phyloP scores from a whole-genome alignment of 441 rosid species.

The Corymbia citriodora region DNA sequence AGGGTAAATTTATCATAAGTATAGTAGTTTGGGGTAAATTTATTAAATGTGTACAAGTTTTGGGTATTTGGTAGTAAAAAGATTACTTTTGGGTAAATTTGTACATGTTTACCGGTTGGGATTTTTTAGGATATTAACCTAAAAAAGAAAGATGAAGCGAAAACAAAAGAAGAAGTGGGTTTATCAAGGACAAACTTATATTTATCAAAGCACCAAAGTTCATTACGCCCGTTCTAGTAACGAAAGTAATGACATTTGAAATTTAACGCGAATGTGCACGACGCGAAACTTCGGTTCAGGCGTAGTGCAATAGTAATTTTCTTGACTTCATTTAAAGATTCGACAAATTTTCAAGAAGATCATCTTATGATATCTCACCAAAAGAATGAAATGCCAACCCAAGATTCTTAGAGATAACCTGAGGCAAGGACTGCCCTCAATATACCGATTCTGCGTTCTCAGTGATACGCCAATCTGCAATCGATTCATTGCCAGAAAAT shows the following conservation, averaged over 20 bases:
- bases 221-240: fast-evolving
- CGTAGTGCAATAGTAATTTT: not conserved
- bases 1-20: no score
- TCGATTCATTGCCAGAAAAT: not conserved
- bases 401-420: fast-evolving
- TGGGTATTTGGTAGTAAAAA: no score
- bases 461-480: not conserved
- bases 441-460: fast-evolving
- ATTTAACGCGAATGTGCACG: not conserved
- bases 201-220: fast-evolving
- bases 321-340: not conserved
- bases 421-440: not conserved
- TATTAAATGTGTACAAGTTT: no score
- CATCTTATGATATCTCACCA: not conserved
- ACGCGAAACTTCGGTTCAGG: fast-evolving
- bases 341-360: not conserved
- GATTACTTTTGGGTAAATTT: no score
- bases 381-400: not conserved
- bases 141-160: fast-evolving
- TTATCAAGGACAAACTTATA: fast-evolving
- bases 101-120: no score
- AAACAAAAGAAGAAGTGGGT: not conserved
- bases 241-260: fast-evolving
- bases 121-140: no score
- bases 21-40: no score